These are phyloP conservation scores for Populus hybrid DNA, from an alignment of 441 rosid genomes.

Conservation along the genomic window DNA sequence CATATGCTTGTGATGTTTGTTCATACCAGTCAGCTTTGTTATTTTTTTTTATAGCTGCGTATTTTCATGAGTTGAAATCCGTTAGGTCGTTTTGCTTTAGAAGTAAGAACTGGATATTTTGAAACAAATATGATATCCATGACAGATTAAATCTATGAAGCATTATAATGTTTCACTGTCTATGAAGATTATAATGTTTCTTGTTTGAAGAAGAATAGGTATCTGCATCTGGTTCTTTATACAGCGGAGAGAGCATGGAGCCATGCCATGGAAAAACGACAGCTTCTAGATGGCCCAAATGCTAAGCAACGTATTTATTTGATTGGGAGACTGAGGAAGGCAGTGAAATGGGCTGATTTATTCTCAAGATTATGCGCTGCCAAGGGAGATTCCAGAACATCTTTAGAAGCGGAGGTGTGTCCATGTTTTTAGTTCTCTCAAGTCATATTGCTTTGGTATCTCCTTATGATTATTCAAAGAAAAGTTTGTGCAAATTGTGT, in stretches of 20 bases:
- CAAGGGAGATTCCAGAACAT: constrained; percentile 88
- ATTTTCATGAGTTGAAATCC: background rate
- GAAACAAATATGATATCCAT: background rate
- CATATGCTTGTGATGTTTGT: background rate
- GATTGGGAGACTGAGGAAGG: constrained; percentile 93
- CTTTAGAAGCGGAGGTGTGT: constrained; percentile 91
- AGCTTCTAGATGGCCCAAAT: constrained; percentile 93
- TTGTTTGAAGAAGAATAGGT: constrained; percentile 47
- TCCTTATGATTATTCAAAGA: background rate
- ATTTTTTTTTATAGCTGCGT: background rate
- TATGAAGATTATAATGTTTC: constrained; percentile 17
- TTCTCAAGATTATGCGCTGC: constrained; percentile 74
- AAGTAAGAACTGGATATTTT: background rate
- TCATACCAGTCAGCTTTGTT: no score
- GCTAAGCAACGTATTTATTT: constrained; percentile 79
- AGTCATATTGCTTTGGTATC: background rate
- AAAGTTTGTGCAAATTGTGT: constrained; percentile 1
- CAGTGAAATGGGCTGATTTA: constrained; percentile 86
- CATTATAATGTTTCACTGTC: constrained; percentile 12
- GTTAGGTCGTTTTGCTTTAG: background rate
- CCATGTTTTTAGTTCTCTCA: constrained; percentile 5
- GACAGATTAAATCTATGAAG: background rate
- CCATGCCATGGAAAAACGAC: constrained; percentile 99
- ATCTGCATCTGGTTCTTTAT: constrained; percentile 90
- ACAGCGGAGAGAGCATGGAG: constrained; percentile 99